phyloP scores from a whole-genome alignment of 345 rosid genomes.

The Nephelium lappaceum region DNA sequence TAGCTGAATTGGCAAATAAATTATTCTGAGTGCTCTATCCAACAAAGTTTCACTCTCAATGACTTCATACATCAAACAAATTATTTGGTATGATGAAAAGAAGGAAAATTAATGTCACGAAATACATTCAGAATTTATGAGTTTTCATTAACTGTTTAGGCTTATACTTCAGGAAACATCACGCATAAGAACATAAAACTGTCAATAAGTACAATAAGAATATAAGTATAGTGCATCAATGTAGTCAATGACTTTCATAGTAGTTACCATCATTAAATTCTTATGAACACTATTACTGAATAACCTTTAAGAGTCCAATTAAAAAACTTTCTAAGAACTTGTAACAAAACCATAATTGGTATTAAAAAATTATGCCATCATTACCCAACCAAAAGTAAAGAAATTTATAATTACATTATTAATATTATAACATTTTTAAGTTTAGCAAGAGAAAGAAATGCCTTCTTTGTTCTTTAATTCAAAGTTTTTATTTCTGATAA shows the following conservation, averaged over 20 bases:
- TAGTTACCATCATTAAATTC: neutral
- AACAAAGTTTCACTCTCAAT: neutral
- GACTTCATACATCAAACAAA: neutral
- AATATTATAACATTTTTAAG: neutral
- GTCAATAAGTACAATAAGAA: neutral
- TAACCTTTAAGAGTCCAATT: neutral
- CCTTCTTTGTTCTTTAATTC: neutral
- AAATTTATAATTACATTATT: too few species aligned
- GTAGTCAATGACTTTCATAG: neutral
- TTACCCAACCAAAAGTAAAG: neutral
- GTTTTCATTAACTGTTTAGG: neutral
- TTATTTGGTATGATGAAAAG: neutral
- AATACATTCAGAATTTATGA: conserved; percentile 1
- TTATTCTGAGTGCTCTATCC: neutral
- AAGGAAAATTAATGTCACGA: neutral
- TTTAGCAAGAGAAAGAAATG: neutral
- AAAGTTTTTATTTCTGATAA: neutral
- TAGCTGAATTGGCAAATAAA: neutral
- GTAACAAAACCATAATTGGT: neutral
- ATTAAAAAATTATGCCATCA: neutral
- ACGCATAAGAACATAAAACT: neutral
- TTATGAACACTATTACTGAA: neutral
- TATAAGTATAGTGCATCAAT: neutral
- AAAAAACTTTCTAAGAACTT: neutral
- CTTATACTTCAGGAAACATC: neutral